A percentile compares a stretch with the other conserved stretches of the same genome.
These are phyloP conservation scores for Aspergillus puulaauensis DNA, from an alignment of 2,329 filamentous ascomycete species.

Conservation along the genomic window DNA sequence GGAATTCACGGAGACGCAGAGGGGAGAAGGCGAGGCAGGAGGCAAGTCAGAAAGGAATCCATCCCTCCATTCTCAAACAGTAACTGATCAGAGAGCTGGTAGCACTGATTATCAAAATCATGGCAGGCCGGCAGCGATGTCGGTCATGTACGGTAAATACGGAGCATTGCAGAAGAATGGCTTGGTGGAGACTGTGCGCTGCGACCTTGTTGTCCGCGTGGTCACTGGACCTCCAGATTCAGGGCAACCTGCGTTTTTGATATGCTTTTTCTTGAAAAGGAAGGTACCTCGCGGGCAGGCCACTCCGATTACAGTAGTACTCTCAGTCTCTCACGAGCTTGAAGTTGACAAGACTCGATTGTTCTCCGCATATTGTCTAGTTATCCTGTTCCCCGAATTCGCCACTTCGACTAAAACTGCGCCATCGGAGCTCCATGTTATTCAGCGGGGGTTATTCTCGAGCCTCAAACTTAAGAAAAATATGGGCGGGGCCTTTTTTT, in stretches of 20 bases:
- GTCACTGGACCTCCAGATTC: neutral
- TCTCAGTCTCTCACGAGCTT: neutral
- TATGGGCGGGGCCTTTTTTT: neutral
- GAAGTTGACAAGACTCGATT: neutral
- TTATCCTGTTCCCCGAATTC: neutral
- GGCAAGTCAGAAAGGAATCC: neutral
- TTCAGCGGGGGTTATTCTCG: neutral
- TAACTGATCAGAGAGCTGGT: neutral
- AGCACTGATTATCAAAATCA: neutral
- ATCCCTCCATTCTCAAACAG: slow-evolving; percentile 12
- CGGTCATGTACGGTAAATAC: slow-evolving; percentile 7
- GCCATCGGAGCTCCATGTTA: neutral
- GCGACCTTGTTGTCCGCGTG: neutral
- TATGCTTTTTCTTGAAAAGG: neutral
- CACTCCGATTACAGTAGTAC: too few species aligned
- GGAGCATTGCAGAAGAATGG: neutral
- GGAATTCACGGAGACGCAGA: slow-evolving; percentile 1
- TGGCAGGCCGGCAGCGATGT: neutral
- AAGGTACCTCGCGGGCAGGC: neutral
- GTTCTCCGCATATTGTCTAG: too few species aligned
- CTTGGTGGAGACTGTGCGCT: slow-evolving; percentile 3
- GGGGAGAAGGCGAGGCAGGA: neutral
- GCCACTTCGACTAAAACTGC: neutral
- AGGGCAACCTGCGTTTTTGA: neutral
- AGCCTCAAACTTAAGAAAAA: slow-evolving; percentile 1